phyloP scores from a whole-genome alignment of 2,329 filamentous ascomycete genomes.

The Proliferodiscus dingleyae region DNA sequence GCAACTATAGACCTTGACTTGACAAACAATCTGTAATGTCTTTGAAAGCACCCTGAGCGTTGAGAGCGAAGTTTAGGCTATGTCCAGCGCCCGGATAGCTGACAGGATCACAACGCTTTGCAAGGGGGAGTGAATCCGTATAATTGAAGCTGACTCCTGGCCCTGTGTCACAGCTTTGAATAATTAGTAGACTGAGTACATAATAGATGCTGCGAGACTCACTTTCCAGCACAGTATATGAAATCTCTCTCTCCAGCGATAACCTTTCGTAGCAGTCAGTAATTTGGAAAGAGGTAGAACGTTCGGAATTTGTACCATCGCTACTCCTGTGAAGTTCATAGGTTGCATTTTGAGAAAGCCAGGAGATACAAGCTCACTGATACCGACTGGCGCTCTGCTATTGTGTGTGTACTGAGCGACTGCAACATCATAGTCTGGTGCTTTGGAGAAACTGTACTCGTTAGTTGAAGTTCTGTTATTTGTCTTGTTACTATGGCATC shows the following conservation, averaged over 20 bases:
- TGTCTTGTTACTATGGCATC: not conserved
- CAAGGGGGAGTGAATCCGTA: slow-evolving; percentile 3
- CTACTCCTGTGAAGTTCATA: slow-evolving; percentile 14
- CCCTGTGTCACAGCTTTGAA: not conserved
- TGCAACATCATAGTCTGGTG: slow-evolving; percentile 18
- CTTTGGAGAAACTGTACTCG: slow-evolving; percentile 22
- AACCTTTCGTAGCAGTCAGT: not conserved
- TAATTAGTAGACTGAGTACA: not conserved
- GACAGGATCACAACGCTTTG: slow-evolving; percentile 21
- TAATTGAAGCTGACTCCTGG: not conserved
- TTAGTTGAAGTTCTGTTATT: not conserved
- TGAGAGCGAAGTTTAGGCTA: slow-evolving; percentile 28
- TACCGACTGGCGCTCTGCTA: slow-evolving; percentile 15
- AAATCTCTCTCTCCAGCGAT: slow-evolving; percentile 22
- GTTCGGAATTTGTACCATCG: slow-evolving; percentile 11
- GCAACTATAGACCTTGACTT: not conserved
- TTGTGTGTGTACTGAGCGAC: slow-evolving; percentile 17
- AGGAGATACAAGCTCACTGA: slow-evolving; percentile 19
- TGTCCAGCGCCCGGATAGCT: slow-evolving; percentile 34
- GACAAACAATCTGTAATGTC: slow-evolving; percentile 7
- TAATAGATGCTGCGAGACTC: slow-evolving; percentile 4
- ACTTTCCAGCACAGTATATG: slow-evolving; percentile 21
- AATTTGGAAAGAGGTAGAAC: not conserved
- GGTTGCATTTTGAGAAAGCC: slow-evolving; percentile 4
- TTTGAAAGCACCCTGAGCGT: slow-evolving; percentile 10